These are phyloP conservation scores for Sphenostylis stenocarpa DNA, from an alignment of 306 rosid genomes.

Conservation along the genomic window DNA sequence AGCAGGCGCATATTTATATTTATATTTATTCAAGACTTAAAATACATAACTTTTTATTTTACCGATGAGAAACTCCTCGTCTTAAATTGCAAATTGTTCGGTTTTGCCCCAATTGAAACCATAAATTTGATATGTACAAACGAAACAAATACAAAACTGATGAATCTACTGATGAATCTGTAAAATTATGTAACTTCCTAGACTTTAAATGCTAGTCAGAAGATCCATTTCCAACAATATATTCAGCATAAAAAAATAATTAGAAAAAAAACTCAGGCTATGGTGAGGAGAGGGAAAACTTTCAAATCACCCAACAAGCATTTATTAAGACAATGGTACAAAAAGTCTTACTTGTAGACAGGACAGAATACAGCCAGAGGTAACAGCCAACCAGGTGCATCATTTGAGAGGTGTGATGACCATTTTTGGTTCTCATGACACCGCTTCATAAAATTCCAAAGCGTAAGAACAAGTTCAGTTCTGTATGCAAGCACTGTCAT, in stretches of 20 bases:
- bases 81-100: too few relatives aligned
- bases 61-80: too few relatives aligned
- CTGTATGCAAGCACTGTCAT: constrained; percentile 86
- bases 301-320: background rate
- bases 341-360: constrained; percentile 66
- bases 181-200: background rate
- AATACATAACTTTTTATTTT: too few relatives aligned
- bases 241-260: background rate
- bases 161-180: background rate
- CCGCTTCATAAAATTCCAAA: constrained; percentile 78
- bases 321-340: background rate
- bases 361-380: constrained; percentile 91
- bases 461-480: constrained; percentile 80
- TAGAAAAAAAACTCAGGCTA: background rate
- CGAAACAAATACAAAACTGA: background rate
- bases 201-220: background rate
- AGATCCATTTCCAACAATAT: background rate
- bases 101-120: too few relatives aligned
- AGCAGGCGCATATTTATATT: background rate
- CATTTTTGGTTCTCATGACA: constrained; percentile 78
- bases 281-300: background rate
- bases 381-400: constrained; percentile 87
- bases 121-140: background rate
- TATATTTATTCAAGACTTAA: background rate
- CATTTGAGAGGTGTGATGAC: constrained; percentile 67